A percentile compares a stretch with the other conserved stretches of the same genome.
These are phyloP conservation scores for Grosmannia penicillata DNA, from an alignment of 2,329 filamentous ascomycete species.

Conservation along the genomic window DNA sequence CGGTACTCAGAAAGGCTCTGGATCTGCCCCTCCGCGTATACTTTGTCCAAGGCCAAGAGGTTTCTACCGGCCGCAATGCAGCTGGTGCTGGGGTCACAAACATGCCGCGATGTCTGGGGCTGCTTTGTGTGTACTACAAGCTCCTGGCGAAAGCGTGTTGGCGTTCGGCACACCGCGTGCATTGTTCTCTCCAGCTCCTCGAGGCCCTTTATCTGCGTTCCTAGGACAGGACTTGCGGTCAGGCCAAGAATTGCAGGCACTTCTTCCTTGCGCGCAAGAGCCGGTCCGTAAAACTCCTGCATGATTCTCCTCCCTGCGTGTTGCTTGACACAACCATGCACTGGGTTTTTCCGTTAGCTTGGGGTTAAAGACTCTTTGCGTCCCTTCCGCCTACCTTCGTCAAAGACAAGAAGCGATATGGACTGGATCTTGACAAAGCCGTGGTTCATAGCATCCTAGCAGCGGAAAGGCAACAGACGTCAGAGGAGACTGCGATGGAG, in stretches of 20 bases:
- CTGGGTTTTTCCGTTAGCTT: slow-evolving; percentile 22
- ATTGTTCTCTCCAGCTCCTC: slow-evolving; percentile 53
- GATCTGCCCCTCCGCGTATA: background rate
- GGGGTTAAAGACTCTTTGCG: slow-evolving; percentile 9
- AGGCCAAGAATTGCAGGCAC: slow-evolving; percentile 62
- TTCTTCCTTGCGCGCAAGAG: slow-evolving; percentile 19
- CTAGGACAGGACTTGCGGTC: slow-evolving; percentile 64
- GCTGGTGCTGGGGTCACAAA: slow-evolving; percentile 24
- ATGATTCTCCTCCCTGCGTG: slow-evolving; percentile 58
- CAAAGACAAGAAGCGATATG: slow-evolving; percentile 60
- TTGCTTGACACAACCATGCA: slow-evolving; percentile 56
- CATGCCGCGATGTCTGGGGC: slow-evolving; percentile 35
- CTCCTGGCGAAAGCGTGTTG: slow-evolving; percentile 53
- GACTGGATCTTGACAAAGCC: slow-evolving; percentile 52
- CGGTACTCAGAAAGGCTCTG: background rate
- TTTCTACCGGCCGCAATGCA: too few species aligned
- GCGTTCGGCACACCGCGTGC: slow-evolving; percentile 53
- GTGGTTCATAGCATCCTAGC: slow-evolving; percentile 52
- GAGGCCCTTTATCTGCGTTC: slow-evolving; percentile 38
- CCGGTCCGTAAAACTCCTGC: slow-evolving; percentile 50
- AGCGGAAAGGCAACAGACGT: background rate
- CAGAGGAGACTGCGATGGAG: too few species aligned
- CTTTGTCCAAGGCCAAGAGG: too few species aligned
- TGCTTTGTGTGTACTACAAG: slow-evolving; percentile 52
- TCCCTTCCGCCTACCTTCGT: too few species aligned